These are phyloP conservation scores for Trichoderma gamsii DNA, from an alignment of 495 filamentous ascomycete genomes.

Conservation along the genomic window DNA sequence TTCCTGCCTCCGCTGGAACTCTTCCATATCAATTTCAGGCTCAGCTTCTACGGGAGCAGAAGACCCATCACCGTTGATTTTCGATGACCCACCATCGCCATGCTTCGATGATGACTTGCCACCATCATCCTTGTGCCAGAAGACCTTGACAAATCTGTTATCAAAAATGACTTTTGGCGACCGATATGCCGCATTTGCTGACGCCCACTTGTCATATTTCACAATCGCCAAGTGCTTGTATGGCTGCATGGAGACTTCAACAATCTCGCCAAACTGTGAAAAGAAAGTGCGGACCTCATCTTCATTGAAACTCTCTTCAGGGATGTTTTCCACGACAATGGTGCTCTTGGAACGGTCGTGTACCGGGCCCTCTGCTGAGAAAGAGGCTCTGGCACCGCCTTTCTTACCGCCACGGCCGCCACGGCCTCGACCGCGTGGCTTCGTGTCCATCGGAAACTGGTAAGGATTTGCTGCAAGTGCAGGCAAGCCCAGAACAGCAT, in stretches of 20 bases:
- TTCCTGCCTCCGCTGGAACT: constrained; percentile 67
- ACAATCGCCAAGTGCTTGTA: constrained; percentile 76
- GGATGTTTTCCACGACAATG: constrained; percentile 89
- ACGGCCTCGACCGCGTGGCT: constrained; percentile 21
- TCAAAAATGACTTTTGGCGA: constrained; percentile 95
- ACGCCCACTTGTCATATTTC: constrained; percentile 65
- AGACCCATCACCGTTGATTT: constrained; percentile 20
- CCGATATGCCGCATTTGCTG: constrained; percentile 75
- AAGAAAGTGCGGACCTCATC: constrained; percentile 74
- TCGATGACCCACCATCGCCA: constrained; percentile 18
- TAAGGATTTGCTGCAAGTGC: background rate
- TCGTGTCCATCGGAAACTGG: background rate
- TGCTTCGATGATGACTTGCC: constrained; percentile 16
- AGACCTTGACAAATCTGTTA: constrained; percentile 96
- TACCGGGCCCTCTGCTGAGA: constrained; percentile 70
- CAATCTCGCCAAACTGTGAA: constrained; percentile 71
- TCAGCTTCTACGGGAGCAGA: constrained; percentile 33
- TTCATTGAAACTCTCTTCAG: constrained; percentile 77
- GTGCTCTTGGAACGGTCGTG: constrained; percentile 68
- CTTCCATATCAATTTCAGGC: constrained; percentile 65
- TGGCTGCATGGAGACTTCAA: constrained; percentile 65
- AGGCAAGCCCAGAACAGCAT: constrained; percentile 42
- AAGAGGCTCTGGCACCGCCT: constrained; percentile 51
- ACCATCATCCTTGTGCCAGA: constrained; percentile 68
- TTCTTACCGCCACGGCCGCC: constrained; percentile 27